These are phyloP conservation scores for Cyberlindnera galapagoensis DNA, from an alignment of 805 yeast genomes.

Conservation along the genomic window DNA sequence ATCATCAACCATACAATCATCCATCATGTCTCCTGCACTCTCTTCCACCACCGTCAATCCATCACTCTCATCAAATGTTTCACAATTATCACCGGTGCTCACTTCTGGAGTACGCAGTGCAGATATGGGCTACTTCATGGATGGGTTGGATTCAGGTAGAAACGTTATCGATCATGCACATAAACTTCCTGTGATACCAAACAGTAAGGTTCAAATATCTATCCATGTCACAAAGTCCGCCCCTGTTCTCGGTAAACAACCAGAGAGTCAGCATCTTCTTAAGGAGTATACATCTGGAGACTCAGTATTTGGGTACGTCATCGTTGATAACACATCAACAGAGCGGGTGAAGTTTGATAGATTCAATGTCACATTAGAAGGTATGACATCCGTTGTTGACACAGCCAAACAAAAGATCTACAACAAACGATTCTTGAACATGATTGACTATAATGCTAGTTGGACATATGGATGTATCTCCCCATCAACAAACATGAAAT, in stretches of 20 bases:
- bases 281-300: conserved; percentile 67
- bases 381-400: conserved; percentile 29
- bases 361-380: conserved; percentile 48
- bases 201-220: conserved; percentile 38
- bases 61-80: too few species aligned
- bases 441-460: conserved; percentile 53
- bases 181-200: conserved; percentile 29
- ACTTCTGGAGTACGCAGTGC: too few species aligned
- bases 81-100: neutral
- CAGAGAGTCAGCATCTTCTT: conserved; percentile 28
- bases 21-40: neutral
- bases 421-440: conserved; percentile 44
- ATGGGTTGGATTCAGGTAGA: conserved; percentile 7
- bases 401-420: conserved; percentile 27
- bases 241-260: conserved; percentile 34
- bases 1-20: too few species aligned
- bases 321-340: conserved; percentile 40
- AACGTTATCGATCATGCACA: conserved; percentile 48
- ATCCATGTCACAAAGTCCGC: conserved; percentile 46
- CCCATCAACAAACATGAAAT: conserved; percentile 44
- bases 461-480: conserved; percentile 46
- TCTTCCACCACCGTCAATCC: neutral
- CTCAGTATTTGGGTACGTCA: conserved; percentile 51
- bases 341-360: conserved; percentile 51
- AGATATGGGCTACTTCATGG: too few species aligned